Evolutionary conservation across 352 stramenopile species (phyloP).

Genomic region (Phytophthora ramorum): DNA sequence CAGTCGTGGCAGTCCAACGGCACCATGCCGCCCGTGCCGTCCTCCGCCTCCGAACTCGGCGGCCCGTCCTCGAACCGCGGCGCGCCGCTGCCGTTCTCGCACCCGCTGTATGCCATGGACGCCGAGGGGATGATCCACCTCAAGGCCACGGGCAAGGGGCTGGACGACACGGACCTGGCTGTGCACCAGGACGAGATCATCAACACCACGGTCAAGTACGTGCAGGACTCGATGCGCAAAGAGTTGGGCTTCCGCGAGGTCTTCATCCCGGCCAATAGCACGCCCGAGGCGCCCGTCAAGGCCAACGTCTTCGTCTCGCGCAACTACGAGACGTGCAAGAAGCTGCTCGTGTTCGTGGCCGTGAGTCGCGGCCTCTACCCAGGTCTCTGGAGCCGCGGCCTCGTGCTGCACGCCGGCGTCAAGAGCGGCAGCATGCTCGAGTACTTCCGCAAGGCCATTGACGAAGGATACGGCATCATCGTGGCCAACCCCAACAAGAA

Average conservation of each 20-base stretch:
- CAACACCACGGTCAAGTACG: slow-evolving; percentile 86
- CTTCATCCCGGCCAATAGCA: slow-evolving; percentile 72
- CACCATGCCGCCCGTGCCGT: slow-evolving; percentile 29
- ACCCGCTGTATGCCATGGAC: slow-evolving; percentile 89
- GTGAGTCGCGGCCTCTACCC: slow-evolving; percentile 84
- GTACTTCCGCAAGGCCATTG: slow-evolving; percentile 89
- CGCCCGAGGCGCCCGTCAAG: slow-evolving; percentile 62
- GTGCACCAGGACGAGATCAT: slow-evolving; percentile 92
- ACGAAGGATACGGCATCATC: slow-evolving; percentile 87
- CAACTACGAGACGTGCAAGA: slow-evolving; percentile 84
- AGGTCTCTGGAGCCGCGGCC: slow-evolving; percentile 84
- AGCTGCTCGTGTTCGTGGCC: slow-evolving; percentile 87
- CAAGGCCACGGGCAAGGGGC: slow-evolving; percentile 83
- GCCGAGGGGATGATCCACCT: slow-evolving; percentile 84
- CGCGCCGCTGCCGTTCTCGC: slow-evolving; percentile 63
- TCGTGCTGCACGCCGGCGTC: slow-evolving; percentile 88
- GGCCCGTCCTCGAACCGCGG: slow-evolving; percentile 30
- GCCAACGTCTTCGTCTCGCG: slow-evolving; percentile 86
- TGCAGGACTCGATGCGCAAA: slow-evolving; percentile 86
- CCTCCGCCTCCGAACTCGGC: slow-evolving; percentile 7
- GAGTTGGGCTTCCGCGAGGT: slow-evolving; percentile 82
- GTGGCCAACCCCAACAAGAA: slow-evolving; percentile 93
- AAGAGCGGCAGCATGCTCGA: slow-evolving; percentile 90
- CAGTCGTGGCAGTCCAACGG: slow-evolving; percentile 37
- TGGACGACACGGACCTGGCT: slow-evolving; percentile 85